A percentile compares a stretch with the other conserved stretches of the same genome.
These are phyloP conservation scores for Lichtheimia ornata DNA, from an alignment of 371 early-diverging fungal species.

Conservation along the genomic window DNA sequence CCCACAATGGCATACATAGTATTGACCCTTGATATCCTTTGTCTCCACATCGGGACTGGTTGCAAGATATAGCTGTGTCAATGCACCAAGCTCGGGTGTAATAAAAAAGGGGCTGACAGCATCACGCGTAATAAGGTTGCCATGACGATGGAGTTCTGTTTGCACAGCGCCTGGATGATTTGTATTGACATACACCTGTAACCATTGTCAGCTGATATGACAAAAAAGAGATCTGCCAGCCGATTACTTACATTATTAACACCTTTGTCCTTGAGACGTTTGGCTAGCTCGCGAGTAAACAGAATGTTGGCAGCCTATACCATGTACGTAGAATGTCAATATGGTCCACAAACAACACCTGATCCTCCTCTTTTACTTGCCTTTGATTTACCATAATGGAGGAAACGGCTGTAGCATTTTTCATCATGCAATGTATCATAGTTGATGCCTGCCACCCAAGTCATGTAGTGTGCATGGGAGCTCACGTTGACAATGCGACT, in stretches of 20 bases:
- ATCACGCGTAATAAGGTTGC: not conserved
- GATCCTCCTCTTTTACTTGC: not conserved
- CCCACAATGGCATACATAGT: constrained; percentile 42
- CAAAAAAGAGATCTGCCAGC: not conserved
- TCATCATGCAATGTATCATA: constrained; percentile 48
- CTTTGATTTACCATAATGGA: constrained; percentile 27
- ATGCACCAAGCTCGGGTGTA: constrained; percentile 53
- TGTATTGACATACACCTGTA: not conserved
- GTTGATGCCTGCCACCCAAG: constrained; percentile 18
- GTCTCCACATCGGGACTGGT: constrained; percentile 64
- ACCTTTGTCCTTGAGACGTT: constrained; percentile 38
- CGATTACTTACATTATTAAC: constrained; percentile 11
- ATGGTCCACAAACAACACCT: constrained; percentile 10
- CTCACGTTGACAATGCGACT: constrained; percentile 61
- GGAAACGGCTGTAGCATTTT: constrained; percentile 18
- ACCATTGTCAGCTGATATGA: not conserved
- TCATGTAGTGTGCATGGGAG: constrained; percentile 40
- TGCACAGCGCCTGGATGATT: constrained; percentile 1
- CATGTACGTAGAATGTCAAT: constrained; percentile 3
- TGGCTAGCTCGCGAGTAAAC: constrained; percentile 43
- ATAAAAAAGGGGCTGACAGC: constrained; percentile 14
- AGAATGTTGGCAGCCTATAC: constrained; percentile 34
- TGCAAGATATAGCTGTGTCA: constrained; percentile 66
- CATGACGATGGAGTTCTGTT: not conserved
- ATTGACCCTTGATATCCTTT: constrained; percentile 51